Evolutionary conservation across 106 monocot species (phyloP), one percentile per base, ranked within the genome.

Genomic region (Cymbidium sinense): DNA sequence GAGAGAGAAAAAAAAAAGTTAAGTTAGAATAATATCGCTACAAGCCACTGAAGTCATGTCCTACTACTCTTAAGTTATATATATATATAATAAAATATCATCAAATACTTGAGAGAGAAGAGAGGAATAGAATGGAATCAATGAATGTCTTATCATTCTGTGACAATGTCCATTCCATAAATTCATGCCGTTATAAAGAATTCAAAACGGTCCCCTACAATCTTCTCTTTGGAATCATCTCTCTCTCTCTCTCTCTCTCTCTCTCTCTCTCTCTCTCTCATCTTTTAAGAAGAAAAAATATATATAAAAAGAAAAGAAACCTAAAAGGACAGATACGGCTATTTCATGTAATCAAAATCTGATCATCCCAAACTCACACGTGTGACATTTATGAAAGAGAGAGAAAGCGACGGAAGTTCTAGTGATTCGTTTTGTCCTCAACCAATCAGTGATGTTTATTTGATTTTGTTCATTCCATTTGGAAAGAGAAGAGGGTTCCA

Each of bases 361-460:
- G 11, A 11, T 27, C 69, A 34, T 61, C 61, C 15, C 61, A 34
- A 69, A 27, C 69, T 30, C 69, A 69, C 69, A 69, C 69, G 69
- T 69, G 69, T 69, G 69, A 17, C 69, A 69, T 69, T 69, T 27
- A 69, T 69, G 33, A 69, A 69, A 17, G 69, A 9, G 69, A 69
- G 69, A 69, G 69, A 69, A 69, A 69, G 33, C 11, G 69, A 69
- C 34, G 25, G 1, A 12, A 33, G 13, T 13, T 15, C 47, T 11
- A 0, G 2, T 31, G 3, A 15, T 15, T 29, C 29, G 33, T 31
- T 34, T 17, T 69, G 30, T 69, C 13, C 69, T 31, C 69, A 69
- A 33, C 69, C 69, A 69, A 69, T 69, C 29, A 18, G 33, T 15
- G 33, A 34, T 31, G 31, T 69, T 29, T 33, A 69, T 34, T 69